These are phyloP conservation scores for Sarocladiaceae sp. DNA, from an alignment of 2,329 filamentous ascomycete genomes.

Conservation along the genomic window DNA sequence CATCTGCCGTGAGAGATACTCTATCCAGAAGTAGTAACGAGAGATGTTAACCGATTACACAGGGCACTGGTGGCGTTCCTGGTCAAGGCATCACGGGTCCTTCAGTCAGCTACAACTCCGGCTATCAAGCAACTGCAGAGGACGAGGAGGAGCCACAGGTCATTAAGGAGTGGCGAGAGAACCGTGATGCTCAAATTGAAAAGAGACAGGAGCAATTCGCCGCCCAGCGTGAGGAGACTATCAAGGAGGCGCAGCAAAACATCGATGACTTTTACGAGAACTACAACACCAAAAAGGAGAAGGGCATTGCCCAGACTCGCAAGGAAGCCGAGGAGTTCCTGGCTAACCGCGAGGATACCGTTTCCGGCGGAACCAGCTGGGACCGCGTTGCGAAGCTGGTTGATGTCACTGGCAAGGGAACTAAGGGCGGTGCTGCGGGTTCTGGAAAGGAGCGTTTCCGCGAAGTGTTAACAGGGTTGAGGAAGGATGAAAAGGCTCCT, in stretches of 20 bases:
- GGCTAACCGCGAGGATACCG: slow-evolving; percentile 83
- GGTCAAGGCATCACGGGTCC: slow-evolving; percentile 60
- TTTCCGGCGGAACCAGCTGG: slow-evolving; percentile 94
- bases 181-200: slow-evolving; percentile 75
- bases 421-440: slow-evolving; percentile 78
- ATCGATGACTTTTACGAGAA: slow-evolving; percentile 99
- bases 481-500: slow-evolving; percentile 86
- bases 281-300: slow-evolving; percentile 98
- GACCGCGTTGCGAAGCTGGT: slow-evolving; percentile 96
- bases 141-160: slow-evolving; percentile 86
- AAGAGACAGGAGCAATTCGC: slow-evolving; percentile 83
- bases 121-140: slow-evolving; percentile 51
- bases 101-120: slow-evolving; percentile 58
- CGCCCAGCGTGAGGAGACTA: slow-evolving; percentile 76
- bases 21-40: slow-evolving; percentile 9
- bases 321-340: slow-evolving; percentile 94
- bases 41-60: background rate
- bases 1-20: slow-evolving; percentile 26
- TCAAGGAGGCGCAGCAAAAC: slow-evolving; percentile 86
- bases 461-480: slow-evolving; percentile 79
- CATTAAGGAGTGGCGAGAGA: slow-evolving; percentile 87
- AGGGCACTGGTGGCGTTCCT: slow-evolving; percentile 26
- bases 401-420: slow-evolving; percentile 92
- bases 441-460: slow-evolving; percentile 96
- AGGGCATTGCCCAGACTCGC: slow-evolving; percentile 80